Base-by-base conservation (phyloP, 257 asterid species). In the Dorcoceras hygrometricum region DNA sequence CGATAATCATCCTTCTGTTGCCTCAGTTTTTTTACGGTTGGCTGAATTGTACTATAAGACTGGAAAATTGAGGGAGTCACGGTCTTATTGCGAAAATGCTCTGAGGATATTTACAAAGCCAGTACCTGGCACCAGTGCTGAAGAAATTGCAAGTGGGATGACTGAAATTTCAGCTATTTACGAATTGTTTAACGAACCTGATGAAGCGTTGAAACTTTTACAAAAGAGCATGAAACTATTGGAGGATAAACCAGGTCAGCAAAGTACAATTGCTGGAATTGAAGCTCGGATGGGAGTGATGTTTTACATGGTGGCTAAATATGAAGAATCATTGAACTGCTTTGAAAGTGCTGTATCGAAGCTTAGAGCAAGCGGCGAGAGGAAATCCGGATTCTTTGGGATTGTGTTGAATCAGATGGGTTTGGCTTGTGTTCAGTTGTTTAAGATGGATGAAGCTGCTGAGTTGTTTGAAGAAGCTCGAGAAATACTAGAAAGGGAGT, bases 371-470 rank as follows among this genome's bases (percentile, higher is more conserved):
- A 82, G 89, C 28, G 96, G 96, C 23, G 99, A 94, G 79, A 90
- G 96, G 84, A 94, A 88, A 79, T 94, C 97, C 0, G 93, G 95
- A 4, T 94, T 94, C 82, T 94, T 94, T 64, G 99, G 99, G 22
- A 92, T 94, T 25, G 95, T 94, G 75, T 71, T 94, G 79, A 94
- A 94, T 79, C 99, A 94, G 81, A 94, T 94, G 99, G 99, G 99
- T 2, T 78, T 94, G 86, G 91, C 99, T 62, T 86, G 86, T 53
- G 96, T 90, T 12, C 99, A 94, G 81, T 71, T 94, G 78, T 90
- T 94, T 79, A 91, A 87, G 81, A 94, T 90, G 57, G 95, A 94
- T 20, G 99, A 94, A 79, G 99, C 99, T 46, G 96, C 96, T 1
- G 99, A 87, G 83, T 78, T 94, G 76, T 94, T 94, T 76, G 99